Percentiles rank a stretch among this genome's conserved stretches.
These are phyloP conservation scores for Venturiaceae sp. DNA, from an alignment of 2,329 filamentous ascomycete genomes.

Conservation along the genomic window DNA sequence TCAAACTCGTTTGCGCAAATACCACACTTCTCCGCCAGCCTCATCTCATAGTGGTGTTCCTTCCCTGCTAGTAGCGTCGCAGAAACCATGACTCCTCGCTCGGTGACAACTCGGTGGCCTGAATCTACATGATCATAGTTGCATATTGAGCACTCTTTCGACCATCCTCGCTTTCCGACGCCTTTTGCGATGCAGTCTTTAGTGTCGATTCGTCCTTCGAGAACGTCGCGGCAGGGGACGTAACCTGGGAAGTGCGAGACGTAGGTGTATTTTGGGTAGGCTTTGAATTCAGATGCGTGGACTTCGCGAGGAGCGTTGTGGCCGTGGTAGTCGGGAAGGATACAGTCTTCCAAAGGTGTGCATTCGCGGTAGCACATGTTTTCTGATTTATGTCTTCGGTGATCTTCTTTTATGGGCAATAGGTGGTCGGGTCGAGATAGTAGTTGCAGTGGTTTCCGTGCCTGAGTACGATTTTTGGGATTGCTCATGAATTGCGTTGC, in stretches of 20 bases:
- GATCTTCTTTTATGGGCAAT: too few relatives aligned
- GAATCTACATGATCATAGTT: neutral
- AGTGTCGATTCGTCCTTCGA: neutral
- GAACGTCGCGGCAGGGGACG: neutral
- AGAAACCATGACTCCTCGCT: neutral
- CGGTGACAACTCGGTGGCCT: neutral
- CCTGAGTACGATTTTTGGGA: too few relatives aligned
- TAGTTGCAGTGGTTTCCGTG: too few relatives aligned
- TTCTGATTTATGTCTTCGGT: too few relatives aligned
- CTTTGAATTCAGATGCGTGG: neutral
- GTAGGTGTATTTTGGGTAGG: neutral
- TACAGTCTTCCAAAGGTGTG: too few relatives aligned
- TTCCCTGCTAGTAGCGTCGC: neutral
- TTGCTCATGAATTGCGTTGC: too few relatives aligned
- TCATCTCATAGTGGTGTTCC: neutral
- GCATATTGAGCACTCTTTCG: neutral
- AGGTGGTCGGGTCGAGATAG: too few relatives aligned
- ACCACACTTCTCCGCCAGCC: neutral
- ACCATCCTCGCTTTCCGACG: neutral
- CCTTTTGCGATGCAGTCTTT: neutral
- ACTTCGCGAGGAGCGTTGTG: neutral
- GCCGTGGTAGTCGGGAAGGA: too few relatives aligned
- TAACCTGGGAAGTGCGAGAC: neutral
- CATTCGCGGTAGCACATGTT: too few relatives aligned
- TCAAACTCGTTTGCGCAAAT: neutral